phyloP scores from a whole-genome alignment of 2,329 filamentous ascomycete species.

The Epicoccum sorghinum region DNA sequence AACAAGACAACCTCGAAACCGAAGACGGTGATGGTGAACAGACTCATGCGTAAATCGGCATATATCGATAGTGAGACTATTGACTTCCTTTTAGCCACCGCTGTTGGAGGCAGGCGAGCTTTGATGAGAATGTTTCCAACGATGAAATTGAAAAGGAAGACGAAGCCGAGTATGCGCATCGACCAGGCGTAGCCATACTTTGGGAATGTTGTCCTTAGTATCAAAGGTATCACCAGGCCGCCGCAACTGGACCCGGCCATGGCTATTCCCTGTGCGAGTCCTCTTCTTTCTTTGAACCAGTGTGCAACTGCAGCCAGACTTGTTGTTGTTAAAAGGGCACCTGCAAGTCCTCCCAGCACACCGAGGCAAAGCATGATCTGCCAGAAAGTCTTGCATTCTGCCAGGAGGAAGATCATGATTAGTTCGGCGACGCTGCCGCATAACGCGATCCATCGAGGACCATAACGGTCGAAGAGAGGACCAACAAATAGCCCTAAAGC shows the following conservation, averaged over 20 bases:
- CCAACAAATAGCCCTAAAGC: slow-evolving; percentile 84
- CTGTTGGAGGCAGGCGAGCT: slow-evolving; percentile 40
- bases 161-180: slow-evolving; percentile 48
- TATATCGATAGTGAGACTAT: slow-evolving; percentile 46
- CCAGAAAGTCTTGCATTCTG: slow-evolving; percentile 48
- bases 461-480: slow-evolving; percentile 65
- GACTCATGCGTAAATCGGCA: slow-evolving; percentile 39
- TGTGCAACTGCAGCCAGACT: slow-evolving; percentile 46
- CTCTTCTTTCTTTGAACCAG: slow-evolving; percentile 48
- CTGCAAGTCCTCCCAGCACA: slow-evolving; percentile 48
- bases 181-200: slow-evolving; percentile 47
- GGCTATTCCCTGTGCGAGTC: slow-evolving; percentile 48
- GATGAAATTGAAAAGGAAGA: slow-evolving; percentile 41
- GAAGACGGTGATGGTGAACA: slow-evolving; percentile 46
- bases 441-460: slow-evolving; percentile 43
- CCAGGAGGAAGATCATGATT: slow-evolving; percentile 41
- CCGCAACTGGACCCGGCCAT: slow-evolving; percentile 46
- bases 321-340: slow-evolving; percentile 48
- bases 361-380: slow-evolving; percentile 51
- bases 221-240: slow-evolving; percentile 46
- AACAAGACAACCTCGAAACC: slow-evolving; percentile 51
- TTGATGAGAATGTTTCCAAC: slow-evolving; percentile 44
- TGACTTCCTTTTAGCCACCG: slow-evolving; percentile 39
- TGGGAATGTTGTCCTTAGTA: slow-evolving; percentile 41
- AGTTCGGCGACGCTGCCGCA: slow-evolving; percentile 35